Conservation (phyloP, 352 stramenopile species). For the Globisporangium solare region DNA sequence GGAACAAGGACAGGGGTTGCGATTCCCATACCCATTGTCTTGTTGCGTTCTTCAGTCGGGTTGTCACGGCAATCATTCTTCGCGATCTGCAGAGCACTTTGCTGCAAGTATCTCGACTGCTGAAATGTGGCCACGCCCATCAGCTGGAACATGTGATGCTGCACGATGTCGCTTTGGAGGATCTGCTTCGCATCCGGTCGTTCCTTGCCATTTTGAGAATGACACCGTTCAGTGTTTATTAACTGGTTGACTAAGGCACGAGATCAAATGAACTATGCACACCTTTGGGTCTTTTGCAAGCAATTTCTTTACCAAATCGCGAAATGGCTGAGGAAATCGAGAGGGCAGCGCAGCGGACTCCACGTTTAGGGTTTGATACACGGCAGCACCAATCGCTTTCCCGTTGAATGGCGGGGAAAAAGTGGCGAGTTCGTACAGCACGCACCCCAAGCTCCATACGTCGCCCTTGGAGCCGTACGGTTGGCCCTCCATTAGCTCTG, state of each 20-base stretch:
- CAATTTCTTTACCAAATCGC: constrained; percentile 22
- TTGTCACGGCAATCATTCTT: too few species aligned
- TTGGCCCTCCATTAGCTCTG: constrained; percentile 64
- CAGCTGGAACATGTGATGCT: constrained; percentile 24
- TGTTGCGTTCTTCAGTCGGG: too few species aligned
- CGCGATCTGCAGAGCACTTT: neutral
- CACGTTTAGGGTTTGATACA: constrained; percentile 45
- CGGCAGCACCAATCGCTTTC: constrained; percentile 48
- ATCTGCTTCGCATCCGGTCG: constrained; percentile 23
- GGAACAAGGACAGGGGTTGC: too few species aligned
- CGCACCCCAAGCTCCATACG: constrained; percentile 80
- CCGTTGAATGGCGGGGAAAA: constrained; percentile 56
- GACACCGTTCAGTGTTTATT: too few species aligned
- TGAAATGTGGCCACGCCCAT: constrained; percentile 26
- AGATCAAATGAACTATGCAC: neutral
- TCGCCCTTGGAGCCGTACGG: constrained; percentile 72
- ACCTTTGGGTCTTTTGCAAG: constrained; percentile 44
- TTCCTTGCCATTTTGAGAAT: constrained; percentile 7
- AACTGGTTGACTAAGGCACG: neutral
- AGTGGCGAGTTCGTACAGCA: constrained; percentile 74
- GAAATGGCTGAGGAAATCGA: constrained; percentile 27
- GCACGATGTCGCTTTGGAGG: constrained; percentile 21
- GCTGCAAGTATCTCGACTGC: constrained; percentile 23
- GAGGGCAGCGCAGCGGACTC: constrained; percentile 23
- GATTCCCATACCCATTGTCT: too few species aligned